Evolutionary conservation across 1,284 basidiomycete species (phyloP).

Genomic region (Ceratorhiza oryzae-sativae): DNA sequence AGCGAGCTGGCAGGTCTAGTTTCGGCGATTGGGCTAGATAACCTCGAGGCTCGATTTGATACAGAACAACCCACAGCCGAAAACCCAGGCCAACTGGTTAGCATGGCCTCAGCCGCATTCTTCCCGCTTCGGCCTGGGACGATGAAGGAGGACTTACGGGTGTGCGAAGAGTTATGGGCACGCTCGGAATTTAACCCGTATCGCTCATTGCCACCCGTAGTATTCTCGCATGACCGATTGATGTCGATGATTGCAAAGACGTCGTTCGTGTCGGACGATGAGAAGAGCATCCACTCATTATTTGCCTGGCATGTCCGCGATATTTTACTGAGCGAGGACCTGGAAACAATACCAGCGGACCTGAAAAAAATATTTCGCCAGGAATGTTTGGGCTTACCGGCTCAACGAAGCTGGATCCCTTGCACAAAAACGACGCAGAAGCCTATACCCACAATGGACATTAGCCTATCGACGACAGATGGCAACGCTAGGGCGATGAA

Average conservation of each 20-base stretch:
- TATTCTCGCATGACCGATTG: neutral
- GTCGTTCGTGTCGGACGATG: neutral
- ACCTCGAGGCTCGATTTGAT: slow-evolving; percentile 20
- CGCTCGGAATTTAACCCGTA: neutral
- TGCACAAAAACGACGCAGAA: slow-evolving; percentile 46
- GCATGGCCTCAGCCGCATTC: slow-evolving; percentile 16
- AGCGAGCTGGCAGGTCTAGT: neutral
- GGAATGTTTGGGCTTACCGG: slow-evolving; percentile 46
- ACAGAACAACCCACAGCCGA: too few relatives aligned
- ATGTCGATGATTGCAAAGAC: slow-evolving; percentile 22
- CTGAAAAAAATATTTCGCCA: slow-evolving; percentile 47
- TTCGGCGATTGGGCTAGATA: slow-evolving; percentile 15
- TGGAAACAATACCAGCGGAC: slow-evolving; percentile 46
- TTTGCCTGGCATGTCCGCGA: too few relatives aligned
- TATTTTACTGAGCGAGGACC: neutral
- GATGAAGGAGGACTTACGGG: neutral
- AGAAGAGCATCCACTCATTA: neutral
- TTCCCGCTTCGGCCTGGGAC: neutral
- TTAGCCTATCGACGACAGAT: too few relatives aligned
- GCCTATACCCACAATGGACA: too few relatives aligned
- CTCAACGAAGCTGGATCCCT: slow-evolving; percentile 46
- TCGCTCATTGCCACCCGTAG: neutral
- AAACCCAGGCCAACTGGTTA: neutral
- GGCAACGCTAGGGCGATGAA: slow-evolving; percentile 47
- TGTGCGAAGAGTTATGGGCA: neutral